Evolutionary conservation across 192 early-diverging fungal species (phyloP), one percentile per base, ranked within the genome.

Genomic region (Coemansia sp.): DNA sequence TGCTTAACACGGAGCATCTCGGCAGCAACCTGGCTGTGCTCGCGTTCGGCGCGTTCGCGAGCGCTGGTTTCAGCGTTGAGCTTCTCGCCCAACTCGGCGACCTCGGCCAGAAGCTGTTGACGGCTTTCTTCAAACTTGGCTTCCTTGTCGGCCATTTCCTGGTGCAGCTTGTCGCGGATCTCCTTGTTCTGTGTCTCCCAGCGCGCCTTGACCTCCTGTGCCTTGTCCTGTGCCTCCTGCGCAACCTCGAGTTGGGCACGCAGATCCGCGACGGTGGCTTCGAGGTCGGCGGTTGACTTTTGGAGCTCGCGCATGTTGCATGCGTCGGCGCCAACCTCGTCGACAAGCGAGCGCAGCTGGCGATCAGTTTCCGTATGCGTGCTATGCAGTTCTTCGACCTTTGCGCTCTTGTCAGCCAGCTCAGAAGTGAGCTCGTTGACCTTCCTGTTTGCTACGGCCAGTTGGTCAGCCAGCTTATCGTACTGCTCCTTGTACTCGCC

Each of bases 231-330:
- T 15, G 66, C 58, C 6, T 37, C 60, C 40, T 80, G 71, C 50
- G 90, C 88, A 26, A 81, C 80, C 44, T 87, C 85, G n/a, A 89
- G 67, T 42, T 79, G 82, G 13, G 59, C 64, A 30, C 77, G 64
- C 19, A 92, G 63, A 29, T 84, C 85, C 2, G 77, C 79, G 10
- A 87, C 66, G 20, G 69, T 67, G 6, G 63, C 47, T 50, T 90
- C 82, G 13, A 91, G 73, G 20, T 80, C 64, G 14, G 80, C 79
- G 46, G 83, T 78, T 4, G 80, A 37, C 50, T 82, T 85, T 53
- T 88, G 86, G 20, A 89, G 76, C 46, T 89, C 87, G 48, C 89
- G 90, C 18, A 85, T 67, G 55, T 87, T 89, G 63, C 82, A 63
- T 9, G 74, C 79, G 18, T 81, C 87, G 50, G 86, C 85, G 33